Evolutionary conservation across 2,329 filamentous ascomycete genomes (phyloP).

Genomic region (Monosporascus sp.): DNA sequence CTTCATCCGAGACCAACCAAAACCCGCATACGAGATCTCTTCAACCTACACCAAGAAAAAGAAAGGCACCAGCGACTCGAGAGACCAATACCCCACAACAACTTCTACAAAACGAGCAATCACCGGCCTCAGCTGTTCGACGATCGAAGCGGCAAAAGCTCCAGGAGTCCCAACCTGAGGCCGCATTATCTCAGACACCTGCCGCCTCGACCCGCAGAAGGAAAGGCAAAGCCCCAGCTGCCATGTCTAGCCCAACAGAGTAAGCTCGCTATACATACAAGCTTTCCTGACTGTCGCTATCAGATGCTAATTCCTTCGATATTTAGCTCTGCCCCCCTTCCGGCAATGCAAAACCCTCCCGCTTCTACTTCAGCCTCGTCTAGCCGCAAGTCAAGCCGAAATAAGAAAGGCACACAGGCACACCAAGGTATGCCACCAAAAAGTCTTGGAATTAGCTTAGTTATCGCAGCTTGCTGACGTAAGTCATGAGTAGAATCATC

Average conservation of each 20-base stretch:
- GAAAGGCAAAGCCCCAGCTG: constrained; percentile 55
- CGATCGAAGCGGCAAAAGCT: constrained; percentile 69
- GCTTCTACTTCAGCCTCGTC: constrained; percentile 54
- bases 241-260: constrained; percentile 67
- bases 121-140: constrained; percentile 39
- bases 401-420: constrained; percentile 56
- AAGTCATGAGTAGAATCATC: constrained; percentile 11
- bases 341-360: constrained; percentile 53
- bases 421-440: constrained; percentile 30
- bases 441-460: neutral
- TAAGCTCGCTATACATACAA: constrained; percentile 33
- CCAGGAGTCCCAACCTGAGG: constrained; percentile 37
- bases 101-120: constrained; percentile 15
- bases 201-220: constrained; percentile 41
- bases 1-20: constrained; percentile 33
- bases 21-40: constrained; percentile 34
- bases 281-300: constrained; percentile 16
- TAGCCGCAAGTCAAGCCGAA: constrained; percentile 66
- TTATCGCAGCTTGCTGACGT: neutral
- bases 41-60: constrained; percentile 57
- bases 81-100: constrained; percentile 41
- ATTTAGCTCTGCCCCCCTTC: constrained; percentile 59
- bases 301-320: constrained; percentile 16
- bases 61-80: constrained; percentile 57
- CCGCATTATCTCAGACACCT: constrained; percentile 27